phyloP scores from a whole-genome alignment of 176 grass and related monocot genomes.

The Bromus sterilis region DNA sequence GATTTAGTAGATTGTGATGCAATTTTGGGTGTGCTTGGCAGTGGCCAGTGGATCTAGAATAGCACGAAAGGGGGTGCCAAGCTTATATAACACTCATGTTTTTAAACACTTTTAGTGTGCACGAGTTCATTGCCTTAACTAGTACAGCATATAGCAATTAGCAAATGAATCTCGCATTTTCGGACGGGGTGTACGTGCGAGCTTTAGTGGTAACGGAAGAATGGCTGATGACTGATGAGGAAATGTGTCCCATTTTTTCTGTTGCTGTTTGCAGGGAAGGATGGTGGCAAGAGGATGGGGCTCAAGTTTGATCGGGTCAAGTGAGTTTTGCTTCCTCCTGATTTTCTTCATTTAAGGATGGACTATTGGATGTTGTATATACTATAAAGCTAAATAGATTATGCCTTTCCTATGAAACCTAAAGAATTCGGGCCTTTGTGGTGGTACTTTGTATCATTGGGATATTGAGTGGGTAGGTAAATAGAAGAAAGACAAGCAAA shows the following conservation, averaged over 20 bases:
- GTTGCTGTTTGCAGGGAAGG: conserved; percentile 43
- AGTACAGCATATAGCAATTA: no score
- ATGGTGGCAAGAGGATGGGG: conserved; percentile 84
- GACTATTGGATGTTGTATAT: not conserved
- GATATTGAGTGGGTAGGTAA: not conserved
- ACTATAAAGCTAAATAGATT: not conserved
- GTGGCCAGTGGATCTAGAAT: no score
- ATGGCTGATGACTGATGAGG: conserved; percentile 6
- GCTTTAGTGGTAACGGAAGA: not conserved
- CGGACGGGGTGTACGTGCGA: not conserved
- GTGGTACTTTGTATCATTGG: not conserved
- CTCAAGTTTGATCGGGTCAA: conserved; percentile 86
- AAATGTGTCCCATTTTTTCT: not conserved
- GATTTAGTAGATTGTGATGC: no score
- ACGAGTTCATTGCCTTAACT: no score
- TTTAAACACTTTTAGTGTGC: no score
- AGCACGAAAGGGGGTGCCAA: no score
- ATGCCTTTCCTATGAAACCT: no score
- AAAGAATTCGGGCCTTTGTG: not conserved
- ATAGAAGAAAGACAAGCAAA: not conserved
- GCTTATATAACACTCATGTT: no score
- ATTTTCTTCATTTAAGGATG: not conserved
- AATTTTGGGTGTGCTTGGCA: not conserved
- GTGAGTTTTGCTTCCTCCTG: conserved; percentile 23
- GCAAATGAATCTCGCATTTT: no score